Evolutionary conservation across 2,329 filamentous ascomycete genomes (phyloP).

Genomic region (Furcasterigmium sp.): DNA sequence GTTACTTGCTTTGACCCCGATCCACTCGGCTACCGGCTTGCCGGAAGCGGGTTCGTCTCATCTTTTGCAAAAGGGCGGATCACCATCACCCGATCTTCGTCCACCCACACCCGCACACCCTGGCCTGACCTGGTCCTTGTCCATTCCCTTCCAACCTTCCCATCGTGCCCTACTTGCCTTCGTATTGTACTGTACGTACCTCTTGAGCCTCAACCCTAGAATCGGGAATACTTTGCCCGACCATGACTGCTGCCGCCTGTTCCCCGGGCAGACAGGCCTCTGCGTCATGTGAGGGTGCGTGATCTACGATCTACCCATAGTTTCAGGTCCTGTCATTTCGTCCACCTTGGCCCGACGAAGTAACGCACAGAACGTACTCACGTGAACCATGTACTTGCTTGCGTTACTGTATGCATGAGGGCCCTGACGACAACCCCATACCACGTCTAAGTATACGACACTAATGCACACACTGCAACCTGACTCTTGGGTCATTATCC

Average conservation of each 20-base stretch:
- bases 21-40: not conserved
- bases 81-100: not conserved
- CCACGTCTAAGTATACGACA: not conserved
- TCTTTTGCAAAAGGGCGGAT: not conserved
- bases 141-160: too few relatives aligned
- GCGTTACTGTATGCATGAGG: too few relatives aligned
- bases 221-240: not conserved
- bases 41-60: not conserved
- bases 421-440: too few relatives aligned
- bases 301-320: not conserved
- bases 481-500: not conserved
- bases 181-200: too few relatives aligned
- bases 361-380: not conserved
- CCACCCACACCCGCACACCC: not conserved
- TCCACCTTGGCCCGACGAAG: not conserved
- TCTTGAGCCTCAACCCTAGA: not conserved
- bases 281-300: not conserved
- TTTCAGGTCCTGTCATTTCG: not conserved
- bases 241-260: not conserved
- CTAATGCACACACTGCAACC: slow-evolving; percentile 1
- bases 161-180: not conserved
- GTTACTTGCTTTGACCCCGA: too few relatives aligned
- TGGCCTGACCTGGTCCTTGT: not conserved
- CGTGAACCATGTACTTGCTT: too few relatives aligned
- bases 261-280: too few relatives aligned